These are phyloP conservation scores for Phytophthora pistaciae DNA, from an alignment of 352 stramenopile genomes.

Conservation along the genomic window DNA sequence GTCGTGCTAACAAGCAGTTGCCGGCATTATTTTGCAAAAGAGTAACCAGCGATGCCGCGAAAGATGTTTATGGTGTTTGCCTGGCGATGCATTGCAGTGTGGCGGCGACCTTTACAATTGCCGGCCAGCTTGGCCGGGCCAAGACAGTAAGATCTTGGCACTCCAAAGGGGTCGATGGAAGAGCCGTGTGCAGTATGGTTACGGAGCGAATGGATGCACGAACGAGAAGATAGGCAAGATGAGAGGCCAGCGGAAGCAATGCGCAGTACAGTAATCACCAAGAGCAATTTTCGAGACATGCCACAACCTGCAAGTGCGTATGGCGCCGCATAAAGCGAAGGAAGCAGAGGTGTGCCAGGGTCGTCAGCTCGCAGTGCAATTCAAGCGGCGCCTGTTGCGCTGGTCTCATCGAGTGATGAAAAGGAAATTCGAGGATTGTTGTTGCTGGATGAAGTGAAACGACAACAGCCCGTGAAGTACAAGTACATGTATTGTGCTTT, in stretches of 20 bases:
- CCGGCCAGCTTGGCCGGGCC: too few species aligned
- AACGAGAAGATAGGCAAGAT: constrained; percentile 35
- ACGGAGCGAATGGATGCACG: constrained; percentile 19
- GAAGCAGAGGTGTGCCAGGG: background rate
- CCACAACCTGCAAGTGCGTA: too few species aligned
- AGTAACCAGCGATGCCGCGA: too few species aligned
- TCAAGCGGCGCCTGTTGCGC: too few species aligned
- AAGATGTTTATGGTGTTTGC: background rate
- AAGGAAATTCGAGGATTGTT: background rate
- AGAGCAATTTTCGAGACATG: constrained; percentile 8
- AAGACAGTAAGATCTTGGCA: background rate
- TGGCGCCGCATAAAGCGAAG: background rate
- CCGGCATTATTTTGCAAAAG: too few species aligned
- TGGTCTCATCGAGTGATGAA: background rate
- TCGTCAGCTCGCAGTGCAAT: too few species aligned
- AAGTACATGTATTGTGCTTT: too few species aligned
- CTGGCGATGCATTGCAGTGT: too few species aligned
- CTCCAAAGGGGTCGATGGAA: constrained; percentile 5
- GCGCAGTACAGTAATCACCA: background rate
- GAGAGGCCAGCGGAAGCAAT: constrained; percentile 10
- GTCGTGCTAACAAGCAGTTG: background rate
- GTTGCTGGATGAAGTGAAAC: background rate
- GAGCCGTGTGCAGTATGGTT: constrained; percentile 3
- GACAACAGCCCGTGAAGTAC: background rate
- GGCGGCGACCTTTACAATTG: background rate